These are phyloP conservation scores for Microsporum ferrugineum DNA, from an alignment of 2,329 filamentous ascomycete species.

Conservation along the genomic window DNA sequence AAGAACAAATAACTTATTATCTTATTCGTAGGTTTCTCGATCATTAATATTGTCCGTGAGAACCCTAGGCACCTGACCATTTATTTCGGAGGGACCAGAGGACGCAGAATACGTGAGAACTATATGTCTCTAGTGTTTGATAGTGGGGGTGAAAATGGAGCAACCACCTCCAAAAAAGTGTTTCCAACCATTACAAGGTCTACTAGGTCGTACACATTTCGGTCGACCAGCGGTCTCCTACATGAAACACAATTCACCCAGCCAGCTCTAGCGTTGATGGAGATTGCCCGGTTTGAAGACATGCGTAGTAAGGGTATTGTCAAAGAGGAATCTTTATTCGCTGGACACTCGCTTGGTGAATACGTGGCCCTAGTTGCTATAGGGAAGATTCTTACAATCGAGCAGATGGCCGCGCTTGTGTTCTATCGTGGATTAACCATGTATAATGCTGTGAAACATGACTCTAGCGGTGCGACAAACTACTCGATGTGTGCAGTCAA, in stretches of 20 bases:
- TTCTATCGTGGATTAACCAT: conserved; percentile 99
- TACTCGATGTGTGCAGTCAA: conserved; percentile 99
- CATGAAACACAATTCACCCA: conserved; percentile 98
- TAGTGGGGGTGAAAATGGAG: conserved; percentile 83
- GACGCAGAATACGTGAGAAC: conserved; percentile 95
- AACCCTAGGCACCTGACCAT: conserved; percentile 98
- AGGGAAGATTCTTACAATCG: conserved; percentile 98
- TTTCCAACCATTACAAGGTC: conserved; percentile 95
- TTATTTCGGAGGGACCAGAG: conserved; percentile 90
- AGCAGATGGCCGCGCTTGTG: conserved; percentile 92
- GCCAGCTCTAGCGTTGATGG: conserved; percentile 93
- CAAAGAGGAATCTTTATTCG: conserved; percentile 90
- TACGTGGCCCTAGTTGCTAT: conserved; percentile 94
- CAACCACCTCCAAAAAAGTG: conserved; percentile 96
- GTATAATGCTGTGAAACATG: conserved; percentile 97
- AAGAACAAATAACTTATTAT: neutral
- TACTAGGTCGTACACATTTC: conserved; percentile 93
- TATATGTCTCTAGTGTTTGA: conserved; percentile 99
- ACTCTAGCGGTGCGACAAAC: conserved; percentile 84
- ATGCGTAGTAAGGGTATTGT: conserved; percentile 97
- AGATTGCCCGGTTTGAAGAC: conserved; percentile 98
- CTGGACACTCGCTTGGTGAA: conserved; percentile 93
- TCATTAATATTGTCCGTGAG: conserved; percentile 98
- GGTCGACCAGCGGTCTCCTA: conserved; percentile 83
- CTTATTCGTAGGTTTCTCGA: conserved; percentile 55